Evolutionary conservation across 371 early-diverging fungal genomes (phyloP).

Genomic region (Lichtheimia hyalospora): DNA sequence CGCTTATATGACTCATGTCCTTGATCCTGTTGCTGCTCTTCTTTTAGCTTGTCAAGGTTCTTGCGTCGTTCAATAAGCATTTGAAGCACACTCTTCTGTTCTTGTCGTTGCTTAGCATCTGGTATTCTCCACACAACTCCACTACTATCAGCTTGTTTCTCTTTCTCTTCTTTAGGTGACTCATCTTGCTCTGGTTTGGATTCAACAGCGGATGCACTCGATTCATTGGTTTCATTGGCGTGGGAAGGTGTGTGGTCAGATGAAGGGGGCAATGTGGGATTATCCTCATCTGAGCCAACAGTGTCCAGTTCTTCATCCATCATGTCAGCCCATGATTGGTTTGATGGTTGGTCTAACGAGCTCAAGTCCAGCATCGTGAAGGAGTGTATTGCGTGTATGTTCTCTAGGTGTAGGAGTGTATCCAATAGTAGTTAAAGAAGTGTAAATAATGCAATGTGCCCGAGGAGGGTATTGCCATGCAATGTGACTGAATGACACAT

Average conservation of each 20-base stretch:
- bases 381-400: background rate
- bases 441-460: too few species aligned
- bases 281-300: background rate
- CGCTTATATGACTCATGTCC: too few species aligned
- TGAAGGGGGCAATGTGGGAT: background rate
- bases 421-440: too few species aligned
- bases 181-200: background rate
- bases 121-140: slow-evolving; percentile 9
- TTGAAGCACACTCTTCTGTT: background rate
- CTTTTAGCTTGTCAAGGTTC: background rate
- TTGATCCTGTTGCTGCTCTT: too few species aligned
- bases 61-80: slow-evolving; percentile 2
- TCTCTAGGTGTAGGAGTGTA: too few species aligned
- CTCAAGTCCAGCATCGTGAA: slow-evolving; percentile 5
- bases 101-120: background rate
- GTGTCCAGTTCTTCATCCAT: slow-evolving; percentile 6
- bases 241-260: background rate
- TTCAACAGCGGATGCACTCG: background rate
- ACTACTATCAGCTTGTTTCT: background rate
- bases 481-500: too few species aligned
- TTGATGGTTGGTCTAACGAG: slow-evolving; percentile 1
- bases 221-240: background rate
- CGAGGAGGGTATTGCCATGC: too few species aligned
- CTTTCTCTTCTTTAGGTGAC: background rate
- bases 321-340: slow-evolving; percentile 10